Percentiles rank a stretch among this genome's conserved stretches.
Conservation (phyloP, 2,329 filamentous ascomycete genomes). For the Fusarium haematococcum region DNA sequence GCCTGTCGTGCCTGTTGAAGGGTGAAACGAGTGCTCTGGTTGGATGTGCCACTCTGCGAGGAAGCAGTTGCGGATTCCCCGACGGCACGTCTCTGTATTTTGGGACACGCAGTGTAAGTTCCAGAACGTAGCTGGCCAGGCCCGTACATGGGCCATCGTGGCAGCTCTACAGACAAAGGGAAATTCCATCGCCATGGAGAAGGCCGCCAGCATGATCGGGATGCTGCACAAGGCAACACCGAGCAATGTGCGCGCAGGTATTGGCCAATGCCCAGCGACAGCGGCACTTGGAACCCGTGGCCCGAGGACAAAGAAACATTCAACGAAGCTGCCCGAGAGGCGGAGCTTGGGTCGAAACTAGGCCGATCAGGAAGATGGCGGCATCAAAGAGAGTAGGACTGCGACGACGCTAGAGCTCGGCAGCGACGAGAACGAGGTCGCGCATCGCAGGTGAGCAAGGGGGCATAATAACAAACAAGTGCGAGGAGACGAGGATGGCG, state of each 20-base stretch:
- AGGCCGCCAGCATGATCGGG: constrained; percentile 8
- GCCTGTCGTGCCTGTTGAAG: background rate
- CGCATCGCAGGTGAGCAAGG: constrained; percentile 2
- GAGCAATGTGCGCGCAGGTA: background rate
- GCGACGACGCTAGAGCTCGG: constrained; percentile 13
- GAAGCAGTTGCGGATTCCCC: constrained; percentile 3
- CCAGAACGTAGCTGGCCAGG: background rate
- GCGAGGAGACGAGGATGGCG: constrained; percentile 19
- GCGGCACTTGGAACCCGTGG: background rate
- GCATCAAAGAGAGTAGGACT: constrained; percentile 15
- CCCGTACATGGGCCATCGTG: background rate
- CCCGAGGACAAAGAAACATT: background rate
- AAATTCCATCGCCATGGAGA: constrained; percentile 8
- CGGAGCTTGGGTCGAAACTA: constrained; percentile 29
- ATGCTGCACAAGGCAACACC: background rate
- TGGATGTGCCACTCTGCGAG: background rate
- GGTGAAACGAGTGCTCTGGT: background rate
- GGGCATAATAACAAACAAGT: constrained; percentile 1
- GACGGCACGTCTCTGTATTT: constrained; percentile 8
- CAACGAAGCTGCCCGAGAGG: constrained; percentile 22
- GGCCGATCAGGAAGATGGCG: constrained; percentile 2
- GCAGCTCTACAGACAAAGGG: constrained; percentile 2
- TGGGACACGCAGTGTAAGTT: constrained; percentile 9
- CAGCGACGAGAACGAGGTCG: constrained; percentile 13
- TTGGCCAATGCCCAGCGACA: constrained; percentile 11